phyloP scores from a whole-genome alignment of 2,329 filamentous ascomycete species.

The Botryotinia calthae region DNA sequence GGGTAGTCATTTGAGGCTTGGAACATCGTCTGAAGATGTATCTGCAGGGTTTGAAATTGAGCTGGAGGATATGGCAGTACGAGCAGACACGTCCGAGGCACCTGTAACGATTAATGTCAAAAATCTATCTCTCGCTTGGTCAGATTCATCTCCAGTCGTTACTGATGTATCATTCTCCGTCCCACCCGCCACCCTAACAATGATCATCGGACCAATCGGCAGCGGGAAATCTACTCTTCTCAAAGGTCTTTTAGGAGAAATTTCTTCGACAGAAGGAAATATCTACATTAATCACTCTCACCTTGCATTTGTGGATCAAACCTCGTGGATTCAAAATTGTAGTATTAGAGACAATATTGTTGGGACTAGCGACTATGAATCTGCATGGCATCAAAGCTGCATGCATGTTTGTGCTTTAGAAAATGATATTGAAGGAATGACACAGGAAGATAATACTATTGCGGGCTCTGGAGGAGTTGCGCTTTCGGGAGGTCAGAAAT shows the following conservation, averaged over 20 bases:
- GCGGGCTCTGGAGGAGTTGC: constrained; percentile 75
- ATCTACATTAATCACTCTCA: constrained; percentile 23
- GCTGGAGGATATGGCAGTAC: background rate
- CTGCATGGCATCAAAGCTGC: constrained; percentile 60
- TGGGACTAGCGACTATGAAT: constrained; percentile 44
- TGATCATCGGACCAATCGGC: constrained; percentile 37
- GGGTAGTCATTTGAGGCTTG: background rate
- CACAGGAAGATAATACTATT: constrained; percentile 61
- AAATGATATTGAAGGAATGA: constrained; percentile 49
- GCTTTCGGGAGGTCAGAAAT: constrained; percentile 73
- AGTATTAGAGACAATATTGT: constrained; percentile 44
- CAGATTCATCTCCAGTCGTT: background rate
- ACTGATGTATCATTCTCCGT: background rate
- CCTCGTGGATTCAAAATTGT: constrained; percentile 46
- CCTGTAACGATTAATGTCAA: background rate
- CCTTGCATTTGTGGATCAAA: constrained; percentile 45
- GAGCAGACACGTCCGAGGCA: background rate
- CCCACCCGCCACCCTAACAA: constrained; percentile 27
- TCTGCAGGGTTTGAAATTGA: background rate
- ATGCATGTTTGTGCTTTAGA: constrained; percentile 63
- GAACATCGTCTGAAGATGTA: background rate
- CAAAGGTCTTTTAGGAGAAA: constrained; percentile 31
- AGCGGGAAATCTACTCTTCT: constrained; percentile 35
- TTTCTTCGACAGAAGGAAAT: constrained; percentile 26
- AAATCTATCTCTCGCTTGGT: background rate